Base-by-base conservation (phyloP, 495 filamentous ascomycete species). In the Letharia lupina region DNA sequence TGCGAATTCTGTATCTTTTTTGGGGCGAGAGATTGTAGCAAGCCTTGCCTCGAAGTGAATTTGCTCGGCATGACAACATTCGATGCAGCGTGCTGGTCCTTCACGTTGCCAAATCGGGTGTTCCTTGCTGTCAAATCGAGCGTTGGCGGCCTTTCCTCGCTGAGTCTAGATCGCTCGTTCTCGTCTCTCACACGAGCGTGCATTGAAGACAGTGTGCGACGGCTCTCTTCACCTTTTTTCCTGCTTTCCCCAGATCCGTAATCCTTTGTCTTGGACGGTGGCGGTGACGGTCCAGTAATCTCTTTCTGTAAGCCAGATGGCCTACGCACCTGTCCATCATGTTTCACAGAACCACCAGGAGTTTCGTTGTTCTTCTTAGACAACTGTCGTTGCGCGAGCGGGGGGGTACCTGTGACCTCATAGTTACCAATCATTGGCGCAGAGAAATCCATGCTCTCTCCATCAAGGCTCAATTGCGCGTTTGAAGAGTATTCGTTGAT, bases 141-240 rank as follows among this genome's bases (percentile, higher is more conserved):
- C 39, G 77, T 81, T 10, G 80, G 73, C 20, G 84, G 84, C 44
- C 81, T 75, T 60, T 83, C 82, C 50, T 84, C 81, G 48, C 71
- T 76, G 39, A 82, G 62, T 41, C 80, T 75, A 35, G 83, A 84
- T 3, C 78, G 78, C 54, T 85, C 83, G 68, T 87, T 84, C 65
- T 77, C 77, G 44, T 83, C 81, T 13, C 78, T 77, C 13, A 83
- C 79, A 68, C 78, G 82, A 15, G 82, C 81, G 65, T 87, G 83
- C 75, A 82, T 68, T n/a, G 67, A 66, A 40, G 68, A 61, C 31
- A 70, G 23, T 56, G 68, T 69, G 28, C 61, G 67, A 52, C 68
- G 67, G 58, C 18, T 60, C 20, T 69, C 69, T 18, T 44, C 70
- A 60, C 64, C 69, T 52, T 44, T 52, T 54, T 70, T 68, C 28